Evolutionary conservation across 2,329 filamentous ascomycete species (phyloP).

Genomic region (Sporothrix pseudoabietina): DNA sequence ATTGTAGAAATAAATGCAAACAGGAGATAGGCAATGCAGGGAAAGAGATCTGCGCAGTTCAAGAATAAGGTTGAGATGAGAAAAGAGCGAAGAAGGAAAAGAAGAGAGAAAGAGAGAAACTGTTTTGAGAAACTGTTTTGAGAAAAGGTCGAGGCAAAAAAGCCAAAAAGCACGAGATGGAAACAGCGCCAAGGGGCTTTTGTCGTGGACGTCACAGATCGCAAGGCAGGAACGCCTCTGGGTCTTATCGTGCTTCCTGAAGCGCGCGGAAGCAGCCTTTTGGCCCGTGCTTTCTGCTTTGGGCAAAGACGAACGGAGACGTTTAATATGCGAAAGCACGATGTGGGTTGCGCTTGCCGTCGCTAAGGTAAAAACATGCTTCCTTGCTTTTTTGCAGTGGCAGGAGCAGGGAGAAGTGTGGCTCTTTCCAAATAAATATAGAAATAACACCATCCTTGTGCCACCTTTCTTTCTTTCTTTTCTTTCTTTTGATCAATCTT

Average conservation of each 20-base stretch:
- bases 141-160: constrained; percentile 8
- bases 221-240: constrained; percentile 3
- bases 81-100: background rate
- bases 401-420: background rate
- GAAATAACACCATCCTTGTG: background rate
- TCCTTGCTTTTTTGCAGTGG: background rate
- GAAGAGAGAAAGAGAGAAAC: background rate
- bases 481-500: background rate
- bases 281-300: constrained; percentile 12
- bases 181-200: background rate
- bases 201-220: constrained; percentile 21
- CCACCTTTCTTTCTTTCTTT: background rate
- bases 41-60: background rate
- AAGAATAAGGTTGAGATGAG: background rate
- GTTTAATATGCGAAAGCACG: background rate
- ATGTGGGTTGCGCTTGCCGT: constrained; percentile 11
- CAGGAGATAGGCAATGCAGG: background rate
- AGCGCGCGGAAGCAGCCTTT: constrained; percentile 22
- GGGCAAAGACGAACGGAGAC: constrained; percentile 6
- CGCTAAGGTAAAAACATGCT: constrained; percentile 18
- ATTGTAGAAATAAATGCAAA: constrained; percentile 23
- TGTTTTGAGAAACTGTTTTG: background rate
- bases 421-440: background rate
- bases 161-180: background rate
- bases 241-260: background rate